Evolutionary conservation across 1,139 yeast species (phyloP), one percentile per base, ranked within the genome.

Genomic region (Saccharomycopsis phalli): DNA sequence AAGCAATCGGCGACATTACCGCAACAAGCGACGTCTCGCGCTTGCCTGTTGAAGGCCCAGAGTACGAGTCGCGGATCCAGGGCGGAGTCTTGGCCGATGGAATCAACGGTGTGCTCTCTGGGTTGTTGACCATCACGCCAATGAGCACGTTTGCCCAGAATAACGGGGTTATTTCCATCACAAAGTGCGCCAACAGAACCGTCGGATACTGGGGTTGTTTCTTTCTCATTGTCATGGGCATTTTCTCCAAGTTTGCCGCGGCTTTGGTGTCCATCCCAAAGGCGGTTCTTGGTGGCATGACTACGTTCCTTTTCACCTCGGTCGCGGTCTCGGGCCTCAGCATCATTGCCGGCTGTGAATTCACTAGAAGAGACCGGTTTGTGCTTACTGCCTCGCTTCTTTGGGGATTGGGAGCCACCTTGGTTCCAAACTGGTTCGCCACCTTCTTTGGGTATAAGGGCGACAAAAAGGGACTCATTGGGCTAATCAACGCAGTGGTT

Each of bases 171-270:
- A 84, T 87, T 50, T 79, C 94, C 31, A 70, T 86, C 56, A 86
- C 95, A 39, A 84, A 83, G 57, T 84, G 94, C 63, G 95, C 95
- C 42, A 78, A 81, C 53, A 72, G 93, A 61, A 67, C 69, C 34
- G 95, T 80, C 26, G 96, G 95, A 35, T 81, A 81, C 63, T 84
- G 93, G 82, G 78, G 91, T 65, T 84, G 93, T 51, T 77, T 81
- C 62, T 81, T 82, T 65, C 65, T 87, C 54, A 56, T 86, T 39
- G 56, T 87, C 45, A 83, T 86, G 94, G 95, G 96, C 32, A 62
- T 86, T 30, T 82, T 87, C 56, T 69, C 93, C 51, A 86, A 86
- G 61, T 84, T 87, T 60, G 91, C 94, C 18, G 95, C 94, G 21
- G 88, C 94, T 23, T 68, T 87, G 46, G 84, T 80, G 26, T 72